A percentile compares a stretch with the other conserved stretches of the same genome.
These are phyloP conservation scores for Talaromyces pinophilus DNA, from an alignment of 2,329 filamentous ascomycete species.

Conservation along the genomic window DNA sequence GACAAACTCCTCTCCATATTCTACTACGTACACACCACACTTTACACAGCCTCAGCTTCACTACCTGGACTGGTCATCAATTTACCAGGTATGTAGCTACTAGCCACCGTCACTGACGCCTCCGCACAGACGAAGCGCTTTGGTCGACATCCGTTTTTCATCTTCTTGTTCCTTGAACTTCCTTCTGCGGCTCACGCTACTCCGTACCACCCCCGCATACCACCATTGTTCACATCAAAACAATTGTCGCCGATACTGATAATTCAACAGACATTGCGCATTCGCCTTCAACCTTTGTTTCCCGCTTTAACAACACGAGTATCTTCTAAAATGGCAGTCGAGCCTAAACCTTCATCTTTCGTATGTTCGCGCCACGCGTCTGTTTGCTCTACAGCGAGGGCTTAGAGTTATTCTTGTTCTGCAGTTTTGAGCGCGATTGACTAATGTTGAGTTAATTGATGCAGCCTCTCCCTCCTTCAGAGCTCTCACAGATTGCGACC, in stretches of 20 bases:
- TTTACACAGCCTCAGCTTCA: not conserved
- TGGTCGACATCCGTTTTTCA: not conserved
- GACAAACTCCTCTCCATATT: not conserved
- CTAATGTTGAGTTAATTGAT: not conserved
- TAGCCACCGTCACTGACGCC: not conserved
- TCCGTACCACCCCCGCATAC: slow-evolving; percentile 16
- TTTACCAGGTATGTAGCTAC: no score
- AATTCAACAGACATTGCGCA: slow-evolving; percentile 11
- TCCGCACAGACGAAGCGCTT: slow-evolving; percentile 9
- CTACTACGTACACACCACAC: not conserved
- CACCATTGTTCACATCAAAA: not conserved
- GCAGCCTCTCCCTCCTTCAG: slow-evolving; percentile 73
- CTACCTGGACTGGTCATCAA: no score
- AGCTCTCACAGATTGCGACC: slow-evolving; percentile 81
- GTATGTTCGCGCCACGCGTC: slow-evolving; percentile 20
- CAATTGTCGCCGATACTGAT: slow-evolving; percentile 6
- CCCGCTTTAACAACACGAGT: not conserved
- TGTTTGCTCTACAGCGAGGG: not conserved
- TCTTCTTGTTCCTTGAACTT: not conserved
- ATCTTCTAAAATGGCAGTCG: slow-evolving; percentile 23
- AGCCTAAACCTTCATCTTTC: slow-evolving; percentile 22
- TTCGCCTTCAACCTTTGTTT: not conserved
- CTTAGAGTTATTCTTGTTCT: not conserved
- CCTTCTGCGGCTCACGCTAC: slow-evolving; percentile 16
- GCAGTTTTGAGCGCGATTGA: not conserved